These are phyloP conservation scores for Capsella bursapastoris DNA, from an alignment of 345 rosid genomes.

Conservation along the genomic window DNA sequence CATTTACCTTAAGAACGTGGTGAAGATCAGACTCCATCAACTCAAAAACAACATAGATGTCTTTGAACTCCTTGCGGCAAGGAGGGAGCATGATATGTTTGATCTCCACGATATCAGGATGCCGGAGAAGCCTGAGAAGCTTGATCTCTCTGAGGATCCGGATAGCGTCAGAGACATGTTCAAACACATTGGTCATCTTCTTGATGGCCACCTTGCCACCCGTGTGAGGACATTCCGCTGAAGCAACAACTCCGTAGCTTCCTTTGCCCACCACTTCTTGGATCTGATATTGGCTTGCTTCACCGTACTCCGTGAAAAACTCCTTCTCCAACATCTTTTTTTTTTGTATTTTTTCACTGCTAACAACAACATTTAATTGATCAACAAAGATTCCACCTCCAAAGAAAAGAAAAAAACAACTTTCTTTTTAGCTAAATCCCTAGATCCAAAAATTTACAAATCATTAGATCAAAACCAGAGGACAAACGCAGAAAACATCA, in stretches of 20 bases:
- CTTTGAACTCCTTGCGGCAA: constrained; percentile 90
- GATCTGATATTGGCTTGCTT: constrained; percentile 93
- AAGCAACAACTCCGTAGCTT: constrained; percentile 97
- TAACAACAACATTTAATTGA: constrained; percentile 13
- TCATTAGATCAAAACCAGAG: neutral
- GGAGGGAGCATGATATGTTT: constrained; percentile 99
- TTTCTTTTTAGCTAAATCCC: neutral
- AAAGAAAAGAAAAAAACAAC: no score
- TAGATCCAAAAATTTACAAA: constrained; percentile 8
- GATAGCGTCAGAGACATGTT: constrained; percentile 92
- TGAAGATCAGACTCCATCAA: constrained; percentile 99
- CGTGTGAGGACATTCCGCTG: constrained; percentile 87
- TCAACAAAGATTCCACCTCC: no score
- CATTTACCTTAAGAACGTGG: constrained; percentile 83
- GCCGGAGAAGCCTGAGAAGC: constrained; percentile 83
- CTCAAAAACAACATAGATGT: constrained; percentile 91
- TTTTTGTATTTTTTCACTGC: neutral
- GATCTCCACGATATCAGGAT: constrained; percentile 89
- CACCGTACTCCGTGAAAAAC: constrained; percentile 95
- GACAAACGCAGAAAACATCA: neutral
- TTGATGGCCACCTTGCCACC: constrained; percentile 96
- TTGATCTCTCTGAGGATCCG: constrained; percentile 95
- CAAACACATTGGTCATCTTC: constrained; percentile 90
- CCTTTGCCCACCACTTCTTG: constrained; percentile 95
- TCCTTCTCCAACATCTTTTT: constrained; percentile 74